Percentiles rank a stretch among this genome's conserved stretches.
Evolutionary conservation across 2,329 filamentous ascomycete species (phyloP).

Genomic region (Sarocladium kiliense): DNA sequence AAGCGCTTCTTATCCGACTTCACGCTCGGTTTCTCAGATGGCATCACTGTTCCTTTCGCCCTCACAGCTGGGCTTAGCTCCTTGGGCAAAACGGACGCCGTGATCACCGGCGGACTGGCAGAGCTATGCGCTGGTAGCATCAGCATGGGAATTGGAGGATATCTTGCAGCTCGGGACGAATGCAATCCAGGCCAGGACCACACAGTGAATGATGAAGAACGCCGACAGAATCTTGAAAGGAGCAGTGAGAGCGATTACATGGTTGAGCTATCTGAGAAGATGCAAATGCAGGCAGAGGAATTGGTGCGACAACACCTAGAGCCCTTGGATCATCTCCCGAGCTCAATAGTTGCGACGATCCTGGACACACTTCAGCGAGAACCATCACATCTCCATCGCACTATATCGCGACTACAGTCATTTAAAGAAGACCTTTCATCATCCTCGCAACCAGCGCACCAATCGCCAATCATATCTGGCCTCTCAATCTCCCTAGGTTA

Average conservation of each 20-base stretch:
- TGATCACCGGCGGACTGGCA: constrained; percentile 63
- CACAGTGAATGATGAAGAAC: not conserved
- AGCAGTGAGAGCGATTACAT: constrained; percentile 9
- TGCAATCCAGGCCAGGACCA: constrained; percentile 10
- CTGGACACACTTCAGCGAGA: too few species aligned
- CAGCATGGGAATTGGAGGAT: constrained; percentile 71
- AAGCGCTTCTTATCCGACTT: too few species aligned
- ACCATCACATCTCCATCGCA: too few species aligned
- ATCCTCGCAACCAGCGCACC: constrained; percentile 10
- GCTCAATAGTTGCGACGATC: too few species aligned
- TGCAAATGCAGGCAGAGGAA: too few species aligned
- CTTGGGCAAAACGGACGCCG: constrained; percentile 53
- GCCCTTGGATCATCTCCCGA: constrained; percentile 14
- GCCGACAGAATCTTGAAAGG: not conserved
- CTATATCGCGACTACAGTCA: too few species aligned
- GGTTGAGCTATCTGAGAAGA: too few species aligned
- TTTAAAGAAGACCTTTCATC: not conserved
- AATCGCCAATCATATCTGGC: constrained; percentile 43
- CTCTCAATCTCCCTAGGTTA: constrained; percentile 58
- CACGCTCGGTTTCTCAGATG: constrained; percentile 70
- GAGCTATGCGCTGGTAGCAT: constrained; percentile 68
- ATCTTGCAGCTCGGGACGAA: constrained; percentile 51
- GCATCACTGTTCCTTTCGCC: constrained; percentile 70
- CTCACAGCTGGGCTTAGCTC: constrained; percentile 64
- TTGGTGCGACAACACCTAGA: too few species aligned